These are phyloP conservation scores for Linum usitatissimum DNA, from an alignment of 345 rosid species.

Conservation along the genomic window DNA sequence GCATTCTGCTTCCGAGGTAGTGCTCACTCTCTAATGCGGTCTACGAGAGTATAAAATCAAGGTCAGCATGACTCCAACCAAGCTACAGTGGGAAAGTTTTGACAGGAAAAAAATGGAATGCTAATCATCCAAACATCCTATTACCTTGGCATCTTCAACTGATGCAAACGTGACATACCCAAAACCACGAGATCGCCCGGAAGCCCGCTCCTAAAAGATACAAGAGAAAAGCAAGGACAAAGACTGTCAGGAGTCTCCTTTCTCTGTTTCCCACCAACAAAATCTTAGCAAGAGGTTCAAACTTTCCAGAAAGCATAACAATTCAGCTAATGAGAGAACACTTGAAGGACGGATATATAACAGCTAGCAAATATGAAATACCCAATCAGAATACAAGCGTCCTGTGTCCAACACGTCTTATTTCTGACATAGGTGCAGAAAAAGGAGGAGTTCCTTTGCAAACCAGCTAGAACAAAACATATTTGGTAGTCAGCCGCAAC, in stretches of 20 bases:
- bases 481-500: too few species aligned
- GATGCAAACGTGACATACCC: slow-evolving; percentile 85
- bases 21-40: slow-evolving; percentile 64
- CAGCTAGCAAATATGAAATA: not conserved
- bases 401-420: not conserved
- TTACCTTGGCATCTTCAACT: slow-evolving; percentile 74
- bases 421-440: not conserved
- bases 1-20: slow-evolving; percentile 68
- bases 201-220: slow-evolving; percentile 60
- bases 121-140: not conserved
- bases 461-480: too few species aligned
- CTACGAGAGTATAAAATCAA: slow-evolving; percentile 30
- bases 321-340: not conserved
- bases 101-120: not conserved
- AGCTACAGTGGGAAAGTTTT: not conserved
- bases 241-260: not conserved
- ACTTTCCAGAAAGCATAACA: not conserved
- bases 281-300: not conserved
- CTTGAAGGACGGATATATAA: not conserved
- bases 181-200: slow-evolving; percentile 96
- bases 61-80: not conserved
- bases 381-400: not conserved
- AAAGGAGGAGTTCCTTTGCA: not conserved
- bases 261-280: not conserved
- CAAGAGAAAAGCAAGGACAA: not conserved